These are phyloP conservation scores for Leucocoprinus leucothites DNA, from an alignment of 768 basidiomycete genomes.

Conservation along the genomic window DNA sequence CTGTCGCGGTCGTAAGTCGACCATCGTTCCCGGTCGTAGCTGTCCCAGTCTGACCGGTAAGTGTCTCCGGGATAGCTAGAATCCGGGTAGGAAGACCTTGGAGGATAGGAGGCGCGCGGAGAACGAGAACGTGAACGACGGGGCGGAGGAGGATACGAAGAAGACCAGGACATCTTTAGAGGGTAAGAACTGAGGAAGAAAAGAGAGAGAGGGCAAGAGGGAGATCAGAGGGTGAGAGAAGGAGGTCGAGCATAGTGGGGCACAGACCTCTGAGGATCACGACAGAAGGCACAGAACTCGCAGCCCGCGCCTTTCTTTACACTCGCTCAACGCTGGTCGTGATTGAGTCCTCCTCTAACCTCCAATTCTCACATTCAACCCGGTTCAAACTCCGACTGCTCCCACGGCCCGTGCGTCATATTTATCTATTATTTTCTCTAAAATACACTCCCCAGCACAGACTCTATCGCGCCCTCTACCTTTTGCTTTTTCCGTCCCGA, in stretches of 20 bases:
- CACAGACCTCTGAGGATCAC: conserved; percentile 87
- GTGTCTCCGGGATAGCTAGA: conserved; percentile 49
- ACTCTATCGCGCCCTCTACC: conserved; percentile 26
- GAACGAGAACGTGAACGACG: conserved; percentile 85
- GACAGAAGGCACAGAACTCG: conserved; percentile 46
- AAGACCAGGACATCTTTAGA: conserved; percentile 73
- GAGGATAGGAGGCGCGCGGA: conserved; percentile 56
- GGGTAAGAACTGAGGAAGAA: conserved; percentile 52
- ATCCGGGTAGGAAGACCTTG: conserved; percentile 57
- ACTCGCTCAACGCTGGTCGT: conserved; percentile 54
- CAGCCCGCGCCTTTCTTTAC: conserved; percentile 21
- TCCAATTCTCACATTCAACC: conserved; percentile 17
- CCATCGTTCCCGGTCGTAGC: conserved; percentile 73
- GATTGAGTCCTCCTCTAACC: conserved; percentile 40
- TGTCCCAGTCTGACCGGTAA: conserved; percentile 66
- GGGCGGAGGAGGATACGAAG: conserved; percentile 67
- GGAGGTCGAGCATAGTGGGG: conserved; percentile 87
- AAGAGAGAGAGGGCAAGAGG: conserved; percentile 54
- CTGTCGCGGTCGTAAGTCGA: conserved; percentile 68
- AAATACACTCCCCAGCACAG: conserved; percentile 52
- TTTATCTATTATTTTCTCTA: conserved; percentile 21
- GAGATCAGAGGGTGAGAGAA: conserved; percentile 71
- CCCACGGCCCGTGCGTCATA: conserved; percentile 31
- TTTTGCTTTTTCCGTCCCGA: conserved; percentile 29
- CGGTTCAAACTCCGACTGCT: conserved; percentile 43